Evolutionary conservation across 1,284 basidiomycete species (phyloP).

Genomic region (Chondrostereum purpureum): DNA sequence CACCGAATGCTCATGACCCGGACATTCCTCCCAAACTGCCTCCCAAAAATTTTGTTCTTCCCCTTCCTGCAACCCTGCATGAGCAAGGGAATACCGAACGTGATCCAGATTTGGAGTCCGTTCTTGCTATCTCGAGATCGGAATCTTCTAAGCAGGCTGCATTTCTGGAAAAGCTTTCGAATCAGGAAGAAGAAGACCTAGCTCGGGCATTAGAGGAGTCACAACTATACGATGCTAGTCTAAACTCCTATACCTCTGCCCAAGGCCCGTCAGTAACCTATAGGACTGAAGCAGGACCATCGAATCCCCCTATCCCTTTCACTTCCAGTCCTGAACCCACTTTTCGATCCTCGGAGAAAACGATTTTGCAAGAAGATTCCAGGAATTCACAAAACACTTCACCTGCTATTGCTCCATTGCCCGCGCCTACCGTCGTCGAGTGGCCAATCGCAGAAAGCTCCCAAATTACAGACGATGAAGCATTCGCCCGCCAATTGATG

Average conservation of each 20-base stretch:
- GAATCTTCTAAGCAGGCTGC: conserved; percentile 36
- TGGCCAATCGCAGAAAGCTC: conserved; percentile 7
- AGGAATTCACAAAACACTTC: neutral
- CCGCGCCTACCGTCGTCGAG: neutral
- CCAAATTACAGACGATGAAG: conserved; percentile 13
- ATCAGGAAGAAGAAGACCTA: conserved; percentile 58
- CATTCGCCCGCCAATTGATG: conserved; percentile 19
- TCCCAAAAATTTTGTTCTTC: conserved; percentile 9
- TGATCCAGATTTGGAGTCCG: conserved; percentile 24
- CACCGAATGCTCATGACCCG: too few species aligned
- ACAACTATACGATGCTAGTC: conserved; percentile 24
- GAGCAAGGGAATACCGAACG: conserved; percentile 15
- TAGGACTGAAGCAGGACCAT: conserved; percentile 13
- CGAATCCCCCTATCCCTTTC: neutral
- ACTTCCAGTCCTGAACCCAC: neutral
- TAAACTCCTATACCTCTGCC: conserved; percentile 11
- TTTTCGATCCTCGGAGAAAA: neutral
- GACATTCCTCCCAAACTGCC: conserved; percentile 10
- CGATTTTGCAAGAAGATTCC: neutral
- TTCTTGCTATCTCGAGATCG: conserved; percentile 48
- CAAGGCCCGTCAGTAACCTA: conserved; percentile 8
- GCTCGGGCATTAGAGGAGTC: conserved; percentile 61
- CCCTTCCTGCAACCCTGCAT: conserved; percentile 6
- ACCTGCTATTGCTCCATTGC: neutral
- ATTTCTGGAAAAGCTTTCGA: conserved; percentile 26